Evolutionary conservation across 768 basidiomycete genomes (phyloP).

Genomic region (Peribolospora baueri): DNA sequence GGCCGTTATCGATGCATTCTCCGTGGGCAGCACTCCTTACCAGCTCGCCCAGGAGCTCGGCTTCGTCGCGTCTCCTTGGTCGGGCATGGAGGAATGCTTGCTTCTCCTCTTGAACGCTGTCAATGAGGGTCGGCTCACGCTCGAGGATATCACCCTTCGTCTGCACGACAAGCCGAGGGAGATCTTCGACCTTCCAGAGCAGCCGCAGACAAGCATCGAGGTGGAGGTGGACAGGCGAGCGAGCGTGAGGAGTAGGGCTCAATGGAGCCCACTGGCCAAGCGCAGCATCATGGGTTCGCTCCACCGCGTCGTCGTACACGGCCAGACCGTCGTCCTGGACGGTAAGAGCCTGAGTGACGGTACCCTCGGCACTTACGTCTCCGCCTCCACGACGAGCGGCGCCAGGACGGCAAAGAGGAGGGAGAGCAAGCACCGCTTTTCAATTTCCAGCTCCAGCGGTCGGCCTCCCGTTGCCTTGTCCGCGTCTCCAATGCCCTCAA

Average conservation of each 20-base stretch:
- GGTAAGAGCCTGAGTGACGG: constrained; percentile 28
- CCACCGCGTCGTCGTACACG: constrained; percentile 74
- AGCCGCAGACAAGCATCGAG: constrained; percentile 58
- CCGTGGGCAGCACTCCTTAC: constrained; percentile 65
- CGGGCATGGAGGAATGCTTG: constrained; percentile 67
- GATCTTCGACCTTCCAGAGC: constrained; percentile 78
- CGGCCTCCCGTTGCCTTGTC: constrained; percentile 12
- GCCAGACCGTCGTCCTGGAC: constrained; percentile 70
- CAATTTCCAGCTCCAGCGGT: constrained; percentile 14
- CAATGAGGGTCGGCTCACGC: constrained; percentile 44
- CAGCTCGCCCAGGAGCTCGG: constrained; percentile 39
- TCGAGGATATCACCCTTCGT: constrained; percentile 58
- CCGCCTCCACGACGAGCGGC: constrained; percentile 12
- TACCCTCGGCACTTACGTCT: constrained; percentile 27
- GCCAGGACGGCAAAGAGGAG: constrained; percentile 4
- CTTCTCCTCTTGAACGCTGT: constrained; percentile 74
- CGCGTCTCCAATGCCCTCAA: constrained; percentile 8
- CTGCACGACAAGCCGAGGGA: constrained; percentile 74
- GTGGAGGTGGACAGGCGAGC: constrained; percentile 61
- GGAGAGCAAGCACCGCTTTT: constrained; percentile 12
- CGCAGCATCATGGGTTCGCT: constrained; percentile 41
- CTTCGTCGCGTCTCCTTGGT: constrained; percentile 36
- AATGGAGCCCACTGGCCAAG: constrained; percentile 63
- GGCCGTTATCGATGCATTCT: constrained; percentile 66
- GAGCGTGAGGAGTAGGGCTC: constrained; percentile 27